phyloP scores from a whole-genome alignment of 805 yeast genomes.

The Wickerhamomyces strasburgensis region DNA sequence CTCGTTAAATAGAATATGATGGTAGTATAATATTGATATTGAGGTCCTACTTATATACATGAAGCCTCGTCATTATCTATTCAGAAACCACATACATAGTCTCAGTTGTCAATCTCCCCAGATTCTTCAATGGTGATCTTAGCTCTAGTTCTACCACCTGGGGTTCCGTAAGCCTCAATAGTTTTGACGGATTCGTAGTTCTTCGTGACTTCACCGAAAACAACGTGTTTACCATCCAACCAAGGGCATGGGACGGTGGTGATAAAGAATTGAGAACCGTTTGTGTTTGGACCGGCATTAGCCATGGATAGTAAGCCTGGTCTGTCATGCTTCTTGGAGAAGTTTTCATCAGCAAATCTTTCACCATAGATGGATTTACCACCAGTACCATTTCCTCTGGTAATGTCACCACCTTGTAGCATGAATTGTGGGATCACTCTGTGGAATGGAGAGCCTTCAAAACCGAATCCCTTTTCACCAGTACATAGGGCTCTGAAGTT shows the following conservation, averaged over 20 bases:
- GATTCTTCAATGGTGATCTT: constrained; percentile 58
- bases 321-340: constrained; percentile 64
- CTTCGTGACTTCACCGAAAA: constrained; percentile 68
- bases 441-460: constrained; percentile 83
- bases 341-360: constrained; percentile 58
- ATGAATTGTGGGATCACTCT: constrained; percentile 92
- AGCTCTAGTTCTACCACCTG: constrained; percentile 61
- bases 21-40: too few relatives aligned
- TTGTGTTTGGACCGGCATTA: constrained; percentile 88
- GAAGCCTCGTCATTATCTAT: too few relatives aligned
- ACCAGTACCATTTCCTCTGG: constrained; percentile 85
- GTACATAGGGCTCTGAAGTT: constrained; percentile 80
- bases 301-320: constrained; percentile 90
- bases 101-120: constrained; percentile 38
- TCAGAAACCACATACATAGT: too few relatives aligned
- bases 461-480: constrained; percentile 75
- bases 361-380: constrained; percentile 83
- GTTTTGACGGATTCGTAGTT: constrained; percentile 58
- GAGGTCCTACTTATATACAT: too few relatives aligned
- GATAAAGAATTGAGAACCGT: constrained; percentile 87
- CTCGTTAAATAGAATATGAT: too few relatives aligned
- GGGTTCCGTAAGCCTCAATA: constrained; percentile 61
- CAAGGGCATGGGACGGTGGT: constrained; percentile 75
- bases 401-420: constrained; percentile 95
- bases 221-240: constrained; percentile 78